A percentile compares a stretch with the other conserved stretches of the same genome.
Conservation (phyloP, 176 grass and related monocot species). For the Lolium perenne region DNA sequence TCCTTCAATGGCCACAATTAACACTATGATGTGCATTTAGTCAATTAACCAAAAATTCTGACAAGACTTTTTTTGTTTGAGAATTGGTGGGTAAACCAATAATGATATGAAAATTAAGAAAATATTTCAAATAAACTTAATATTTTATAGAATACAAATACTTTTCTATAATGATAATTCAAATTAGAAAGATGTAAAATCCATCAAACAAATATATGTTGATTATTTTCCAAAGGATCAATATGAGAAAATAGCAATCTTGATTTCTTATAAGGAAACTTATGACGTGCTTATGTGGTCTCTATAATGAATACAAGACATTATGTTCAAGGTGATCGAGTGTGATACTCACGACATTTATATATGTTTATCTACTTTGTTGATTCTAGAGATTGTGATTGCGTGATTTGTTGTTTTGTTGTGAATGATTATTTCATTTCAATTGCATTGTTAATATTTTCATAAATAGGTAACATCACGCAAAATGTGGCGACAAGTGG, state of each 20-base stretch:
- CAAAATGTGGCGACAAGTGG: slow-evolving; percentile 92
- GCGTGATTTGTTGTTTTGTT: no score
- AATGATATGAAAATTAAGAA: no score
- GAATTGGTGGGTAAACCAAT: neutral
- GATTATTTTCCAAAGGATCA: neutral
- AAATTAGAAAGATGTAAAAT: neutral
- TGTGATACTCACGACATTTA: slow-evolving; percentile 4
- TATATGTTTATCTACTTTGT: neutral
- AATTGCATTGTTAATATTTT: slow-evolving; percentile 13
- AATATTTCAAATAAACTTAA: neutral
- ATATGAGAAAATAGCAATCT: neutral
- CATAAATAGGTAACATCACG: slow-evolving; percentile 75
- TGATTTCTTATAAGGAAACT: neutral
- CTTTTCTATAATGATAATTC: neutral
- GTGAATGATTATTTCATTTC: neutral
- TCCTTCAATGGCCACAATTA: neutral
- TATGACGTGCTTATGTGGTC: neutral
- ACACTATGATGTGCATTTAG: neutral
- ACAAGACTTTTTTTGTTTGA: neutral
- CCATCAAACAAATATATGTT: neutral
- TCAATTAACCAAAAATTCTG: neutral
- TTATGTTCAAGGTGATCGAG: neutral
- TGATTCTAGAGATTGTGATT: no score
- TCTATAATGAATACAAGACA: neutral
- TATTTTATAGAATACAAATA: neutral